Base-by-base conservation (phyloP, 495 filamentous ascomycete genomes). In the Penicillium verhagenii region DNA sequence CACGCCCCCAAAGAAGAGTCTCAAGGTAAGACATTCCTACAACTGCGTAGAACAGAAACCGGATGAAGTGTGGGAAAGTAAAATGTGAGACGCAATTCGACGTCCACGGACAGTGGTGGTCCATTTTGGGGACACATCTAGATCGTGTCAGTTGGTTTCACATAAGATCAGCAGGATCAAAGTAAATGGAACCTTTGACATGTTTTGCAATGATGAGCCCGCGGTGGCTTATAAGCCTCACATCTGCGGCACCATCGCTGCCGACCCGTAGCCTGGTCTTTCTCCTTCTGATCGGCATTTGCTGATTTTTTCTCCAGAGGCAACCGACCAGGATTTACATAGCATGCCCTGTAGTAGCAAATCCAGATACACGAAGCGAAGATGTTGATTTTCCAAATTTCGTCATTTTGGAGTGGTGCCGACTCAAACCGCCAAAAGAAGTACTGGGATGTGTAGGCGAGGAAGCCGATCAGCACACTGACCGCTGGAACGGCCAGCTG, bases 51-150 rank as follows among this genome's bases (percentile, higher is more conserved):
- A 89, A 77, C 20, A 97, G 73, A 70, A 97, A 96, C 47, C 92
- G 92, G 14, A 94, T 67, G 70, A 96, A 96, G 71, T 96, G 86
- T 10, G 92, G 92, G 63, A 93, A 88, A 11, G 92, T 95, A 49
- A 86, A 84, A 67, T 96, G 81, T 2, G 92, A 96, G 39, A 97
- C 91, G 72, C 94, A 98, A 68, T 95, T 97, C 39, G 76, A 72
- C 2, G 92, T 97, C 94, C 94, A 98, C 0, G 94, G 92, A 65
- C 94, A 98, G 73, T 98, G 94, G 71, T 98, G 94, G 76, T 98
- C 94, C 95, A 98, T 97, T 67, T 90, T 92, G 1, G 92, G 89
- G 54, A 97, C 86, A 71, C 94, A 98, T 68, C 87, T 91, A 52
- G 18, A 31, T 20, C 19, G 21, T 7, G 26, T 60, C 23, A 62